phyloP scores from a whole-genome alignment of 2,329 filamentous ascomycete species.

The Davidsoniella eucalypti region DNA sequence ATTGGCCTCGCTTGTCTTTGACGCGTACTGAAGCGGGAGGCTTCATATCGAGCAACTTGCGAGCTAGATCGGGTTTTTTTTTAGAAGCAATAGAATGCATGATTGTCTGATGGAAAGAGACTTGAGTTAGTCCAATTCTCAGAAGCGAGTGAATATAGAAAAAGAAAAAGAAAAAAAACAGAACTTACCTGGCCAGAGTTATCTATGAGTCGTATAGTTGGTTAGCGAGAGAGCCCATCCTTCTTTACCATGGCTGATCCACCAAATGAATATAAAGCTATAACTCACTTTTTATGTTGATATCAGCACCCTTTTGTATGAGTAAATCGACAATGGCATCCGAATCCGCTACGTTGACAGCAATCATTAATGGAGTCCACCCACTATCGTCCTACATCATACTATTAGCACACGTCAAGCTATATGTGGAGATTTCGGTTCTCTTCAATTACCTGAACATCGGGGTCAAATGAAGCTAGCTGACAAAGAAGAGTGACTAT shows the following conservation, averaged over 20 bases:
- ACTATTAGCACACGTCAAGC: background rate
- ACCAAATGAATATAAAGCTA: background rate
- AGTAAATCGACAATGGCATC: slow-evolving; percentile 53
- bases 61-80: slow-evolving; percentile 65
- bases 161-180: too few relatives aligned
- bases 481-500: slow-evolving; percentile 60
- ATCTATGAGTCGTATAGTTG: slow-evolving; percentile 25
- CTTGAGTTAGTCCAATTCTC: background rate
- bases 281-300: slow-evolving; percentile 51
- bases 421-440: background rate
- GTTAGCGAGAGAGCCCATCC: slow-evolving; percentile 12
- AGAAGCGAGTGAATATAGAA: background rate
- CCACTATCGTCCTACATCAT: slow-evolving; percentile 50
- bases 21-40: slow-evolving; percentile 57
- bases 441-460: slow-evolving; percentile 44
- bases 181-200: slow-evolving; percentile 43
- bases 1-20: slow-evolving; percentile 74
- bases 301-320: slow-evolving; percentile 51
- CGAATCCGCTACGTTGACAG: slow-evolving; percentile 54
- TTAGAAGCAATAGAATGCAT: slow-evolving; percentile 90
- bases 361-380: slow-evolving; percentile 77
- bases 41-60: slow-evolving; percentile 56
- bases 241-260: too few relatives aligned
- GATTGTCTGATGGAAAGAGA: slow-evolving; percentile 43
- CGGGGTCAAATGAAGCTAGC: slow-evolving; percentile 61